Evolutionary conservation across 768 basidiomycete species (phyloP).

Genomic region (Piloderma croceum): DNA sequence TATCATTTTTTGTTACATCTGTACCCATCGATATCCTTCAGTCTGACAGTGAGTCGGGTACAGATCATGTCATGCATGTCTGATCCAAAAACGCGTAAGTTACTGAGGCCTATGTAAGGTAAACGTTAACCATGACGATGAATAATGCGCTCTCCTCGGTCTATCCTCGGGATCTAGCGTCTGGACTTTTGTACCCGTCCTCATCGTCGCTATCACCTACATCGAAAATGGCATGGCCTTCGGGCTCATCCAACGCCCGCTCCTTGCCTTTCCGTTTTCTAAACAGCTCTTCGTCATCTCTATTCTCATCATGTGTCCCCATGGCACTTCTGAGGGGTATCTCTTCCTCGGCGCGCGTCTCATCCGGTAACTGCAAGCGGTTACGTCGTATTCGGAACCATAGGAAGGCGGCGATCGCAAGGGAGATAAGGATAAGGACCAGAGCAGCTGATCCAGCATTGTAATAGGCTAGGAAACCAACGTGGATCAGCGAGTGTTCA

Average conservation of each 20-base stretch:
- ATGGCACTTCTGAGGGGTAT: constrained; percentile 54
- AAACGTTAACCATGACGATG: too few species aligned
- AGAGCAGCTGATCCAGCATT: constrained; percentile 85
- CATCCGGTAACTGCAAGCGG: constrained; percentile 36
- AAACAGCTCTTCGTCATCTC: constrained; percentile 14
- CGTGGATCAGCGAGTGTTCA: constrained; percentile 5
- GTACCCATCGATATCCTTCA: too few species aligned
- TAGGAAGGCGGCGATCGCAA: constrained; percentile 66
- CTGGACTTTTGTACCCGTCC: constrained; percentile 28
- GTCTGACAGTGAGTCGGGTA: too few species aligned
- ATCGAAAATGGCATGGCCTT: constrained; percentile 45
- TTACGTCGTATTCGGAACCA: constrained; percentile 64
- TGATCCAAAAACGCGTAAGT: too few species aligned
- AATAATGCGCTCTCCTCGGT: too few species aligned
- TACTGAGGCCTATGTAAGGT: too few species aligned
- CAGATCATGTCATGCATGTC: too few species aligned
- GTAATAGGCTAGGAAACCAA: constrained; percentile 69
- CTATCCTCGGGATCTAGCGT: too few species aligned
- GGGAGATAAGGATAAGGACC: constrained; percentile 69
- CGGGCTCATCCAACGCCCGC: constrained; percentile 29
- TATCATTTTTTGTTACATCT: too few species aligned
- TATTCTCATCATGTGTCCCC: constrained; percentile 24
- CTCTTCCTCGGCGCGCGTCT: constrained; percentile 50
- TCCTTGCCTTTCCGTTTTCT: constrained; percentile 43
- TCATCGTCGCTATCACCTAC: constrained; percentile 52